phyloP scores from a whole-genome alignment of 345 rosid genomes.

The Angophora floribunda region DNA sequence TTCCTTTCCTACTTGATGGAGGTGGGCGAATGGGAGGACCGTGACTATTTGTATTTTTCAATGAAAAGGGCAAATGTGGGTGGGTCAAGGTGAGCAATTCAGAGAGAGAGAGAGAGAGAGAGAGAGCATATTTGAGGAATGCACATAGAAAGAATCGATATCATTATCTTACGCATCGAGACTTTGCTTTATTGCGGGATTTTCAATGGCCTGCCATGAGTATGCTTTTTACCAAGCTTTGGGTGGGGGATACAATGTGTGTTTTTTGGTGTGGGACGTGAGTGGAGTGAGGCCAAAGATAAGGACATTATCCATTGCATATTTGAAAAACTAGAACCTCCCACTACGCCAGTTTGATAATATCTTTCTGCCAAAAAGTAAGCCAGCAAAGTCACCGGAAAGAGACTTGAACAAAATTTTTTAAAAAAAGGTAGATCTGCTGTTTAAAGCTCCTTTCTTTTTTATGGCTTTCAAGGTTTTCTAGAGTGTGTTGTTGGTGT shows the following conservation, averaged over 20 bases:
- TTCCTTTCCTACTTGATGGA: neutral
- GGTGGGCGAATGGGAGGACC: neutral
- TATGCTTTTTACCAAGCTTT: neutral
- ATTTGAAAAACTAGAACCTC: neutral
- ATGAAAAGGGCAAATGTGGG: neutral
- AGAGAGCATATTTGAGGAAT: neutral
- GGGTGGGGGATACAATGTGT: neutral
- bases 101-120: neutral
- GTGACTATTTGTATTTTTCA: neutral
- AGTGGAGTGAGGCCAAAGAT: constrained; percentile 15
- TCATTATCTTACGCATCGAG: neutral
- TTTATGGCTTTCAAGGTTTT: neutral
- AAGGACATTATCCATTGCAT: neutral
- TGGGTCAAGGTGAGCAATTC: neutral
- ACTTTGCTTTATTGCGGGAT: constrained; percentile 3
- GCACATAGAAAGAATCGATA: neutral
- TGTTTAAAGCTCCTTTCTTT: neutral
- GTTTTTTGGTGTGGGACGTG: neutral
- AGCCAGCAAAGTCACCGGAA: neutral
- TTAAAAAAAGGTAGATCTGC: neutral
- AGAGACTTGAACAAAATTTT: neutral
- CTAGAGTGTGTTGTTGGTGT: neutral
- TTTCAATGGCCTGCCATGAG: constrained; percentile 9
- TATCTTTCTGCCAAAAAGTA: neutral
- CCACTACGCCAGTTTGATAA: neutral